These are phyloP conservation scores for Cystofilobasidium ferigula DNA, from an alignment of 768 basidiomycete species.

Conservation along the genomic window DNA sequence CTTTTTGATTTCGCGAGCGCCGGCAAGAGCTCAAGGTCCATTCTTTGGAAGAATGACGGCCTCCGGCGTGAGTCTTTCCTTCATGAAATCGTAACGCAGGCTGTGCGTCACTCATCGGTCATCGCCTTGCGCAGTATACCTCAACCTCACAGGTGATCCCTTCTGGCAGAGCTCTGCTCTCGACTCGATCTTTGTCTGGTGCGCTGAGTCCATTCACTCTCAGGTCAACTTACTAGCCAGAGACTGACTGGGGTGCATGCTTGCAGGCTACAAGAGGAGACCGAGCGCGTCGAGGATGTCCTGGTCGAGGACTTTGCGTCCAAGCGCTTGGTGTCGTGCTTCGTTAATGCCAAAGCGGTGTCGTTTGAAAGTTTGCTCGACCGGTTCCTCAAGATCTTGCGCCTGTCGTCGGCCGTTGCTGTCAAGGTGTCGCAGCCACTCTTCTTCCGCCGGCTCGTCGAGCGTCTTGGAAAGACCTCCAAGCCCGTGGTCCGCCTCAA, in stretches of 20 bases:
- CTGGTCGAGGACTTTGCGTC: conserved; percentile 57
- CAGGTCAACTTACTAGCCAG: not conserved
- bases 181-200: conserved; percentile 86
- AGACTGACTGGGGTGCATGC: not conserved
- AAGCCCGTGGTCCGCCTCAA: conserved; percentile 86
- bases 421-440: conserved; percentile 65
- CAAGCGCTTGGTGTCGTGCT: conserved; percentile 62
- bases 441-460: conserved; percentile 79
- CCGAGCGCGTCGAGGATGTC: conserved; percentile 80
- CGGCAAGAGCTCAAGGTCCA: conserved; percentile 76
- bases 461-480: conserved; percentile 54
- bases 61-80: conserved; percentile 40
- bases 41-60: conserved; percentile 92
- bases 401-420: conserved; percentile 61
- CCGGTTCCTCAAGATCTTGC: conserved; percentile 68
- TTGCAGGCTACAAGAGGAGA: conserved; percentile 84
- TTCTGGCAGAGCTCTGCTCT: conserved; percentile 68
- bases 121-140: too few relatives aligned
- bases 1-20: conserved; percentile 92
- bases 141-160: conserved; percentile 36
- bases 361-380: conserved; percentile 80
- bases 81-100: too few relatives aligned
- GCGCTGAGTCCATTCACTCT: conserved; percentile 31
- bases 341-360: conserved; percentile 57
- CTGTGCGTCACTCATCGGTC: too few relatives aligned